Evolutionary conservation across 2,329 filamentous ascomycete genomes (phyloP).

Genomic region (Fusarium nisikadoi): DNA sequence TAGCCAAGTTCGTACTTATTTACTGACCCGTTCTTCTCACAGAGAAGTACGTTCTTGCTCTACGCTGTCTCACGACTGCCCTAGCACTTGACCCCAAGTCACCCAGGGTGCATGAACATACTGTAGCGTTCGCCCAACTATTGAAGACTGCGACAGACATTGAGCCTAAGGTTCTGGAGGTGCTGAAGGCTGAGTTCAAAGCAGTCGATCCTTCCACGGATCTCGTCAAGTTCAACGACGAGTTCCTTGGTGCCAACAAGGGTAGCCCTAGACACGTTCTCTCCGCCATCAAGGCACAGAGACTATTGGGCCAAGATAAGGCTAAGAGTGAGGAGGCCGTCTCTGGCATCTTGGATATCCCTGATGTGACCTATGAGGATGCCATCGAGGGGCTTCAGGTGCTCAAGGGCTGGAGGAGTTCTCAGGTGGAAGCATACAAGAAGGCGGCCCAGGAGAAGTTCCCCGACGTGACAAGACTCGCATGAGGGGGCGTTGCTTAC

Average conservation of each 20-base stretch:
- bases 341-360: conserved; percentile 64
- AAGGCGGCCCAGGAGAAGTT: conserved; percentile 61
- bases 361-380: conserved; percentile 63
- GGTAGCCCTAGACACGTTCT: conserved; percentile 71
- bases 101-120: conserved; percentile 80
- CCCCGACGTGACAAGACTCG: conserved; percentile 61
- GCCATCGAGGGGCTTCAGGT: conserved; percentile 59
- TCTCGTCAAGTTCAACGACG: conserved; percentile 72
- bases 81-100: conserved; percentile 74
- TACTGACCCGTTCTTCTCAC: conserved; percentile 7
- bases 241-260: conserved; percentile 71
- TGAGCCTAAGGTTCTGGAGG: conserved; percentile 71
- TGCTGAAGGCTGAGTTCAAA: conserved; percentile 76
- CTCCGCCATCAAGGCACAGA: conserved; percentile 69
- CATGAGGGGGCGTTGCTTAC: conserved; percentile 37
- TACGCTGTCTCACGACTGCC: conserved; percentile 84
- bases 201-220: conserved; percentile 67
- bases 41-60: conserved; percentile 89
- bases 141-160: conserved; percentile 68
- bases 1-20: background rate
- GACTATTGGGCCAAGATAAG: conserved; percentile 67
- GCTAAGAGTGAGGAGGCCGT: conserved; percentile 70
- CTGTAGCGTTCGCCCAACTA: conserved; percentile 73
- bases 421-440: conserved; percentile 60
- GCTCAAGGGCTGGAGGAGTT: conserved; percentile 62